Evolutionary conservation across 352 stramenopile species (phyloP), one percentile per base, ranked within the genome.

Genomic region (Phytophthora sp.): DNA sequence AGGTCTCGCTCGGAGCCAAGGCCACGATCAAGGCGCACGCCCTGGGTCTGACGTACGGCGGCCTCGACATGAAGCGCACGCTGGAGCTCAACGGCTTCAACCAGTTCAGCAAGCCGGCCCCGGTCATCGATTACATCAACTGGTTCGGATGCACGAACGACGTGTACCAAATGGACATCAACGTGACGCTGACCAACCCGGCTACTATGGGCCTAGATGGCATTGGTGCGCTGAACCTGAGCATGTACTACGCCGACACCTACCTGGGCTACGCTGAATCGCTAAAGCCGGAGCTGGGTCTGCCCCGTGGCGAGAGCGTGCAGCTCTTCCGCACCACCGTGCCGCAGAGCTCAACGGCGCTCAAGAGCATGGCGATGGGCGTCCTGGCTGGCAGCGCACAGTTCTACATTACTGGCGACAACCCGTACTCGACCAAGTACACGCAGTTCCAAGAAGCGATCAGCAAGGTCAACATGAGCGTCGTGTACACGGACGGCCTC

Each of bases 181-280:
- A 92, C 62, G 74, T 83, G 53, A 88, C 73, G 12, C 52, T 91
- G 28, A 64, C 74, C 48, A 86, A 87, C 61, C 60, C 72, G 50
- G 62, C 72, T 17, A 45, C 67, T 28, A 72, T 90, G 53, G 78
- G 78, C 10, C 54, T 90, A 18, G 59, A 84, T 39, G 76, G 82
- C 56, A 75, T 92, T 24, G 84, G 79, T 34, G 59, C 69, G 39
- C 76, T 92, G 41, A 92, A 91, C 60, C 58, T 92, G 60, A 89
- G 69, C 15, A 55, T 92, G 27, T 89, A 89, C 74, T 88, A 82
- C 61, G 56, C 66, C 11, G 49, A 86, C 31, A 68, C 74, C 23
- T 92, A 88, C 61, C 55, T 92, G 30, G 83, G 83, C 17, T 87
- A 89, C 54, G 77, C 78, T 2, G 34, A 84, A 30, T 87, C 81